Base-by-base conservation (phyloP, 805 yeast species). In the Metschnikowia amazonensis region DNA sequence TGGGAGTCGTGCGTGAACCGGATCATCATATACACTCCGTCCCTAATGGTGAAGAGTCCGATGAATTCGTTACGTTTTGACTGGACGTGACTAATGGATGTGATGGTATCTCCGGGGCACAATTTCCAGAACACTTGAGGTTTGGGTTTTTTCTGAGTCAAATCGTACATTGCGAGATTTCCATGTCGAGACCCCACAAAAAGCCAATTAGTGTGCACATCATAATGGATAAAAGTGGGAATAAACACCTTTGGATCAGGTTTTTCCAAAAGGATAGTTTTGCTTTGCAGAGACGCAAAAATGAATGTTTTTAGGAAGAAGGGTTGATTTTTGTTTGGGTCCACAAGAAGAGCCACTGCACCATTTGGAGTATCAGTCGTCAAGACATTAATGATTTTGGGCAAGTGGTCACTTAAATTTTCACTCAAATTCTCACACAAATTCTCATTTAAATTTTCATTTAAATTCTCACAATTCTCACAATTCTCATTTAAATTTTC, bases 121-220 rank as follows among this genome's bases (percentile, higher is more conserved):
- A 82, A 51, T 53, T 78, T 81, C 55, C 57, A 40, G 9, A 43
- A 44, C 8, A 25, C 58, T 41, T 18, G 60, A 42, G 18, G 62
- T 49, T 8, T 46, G 47, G 32, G 58, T 55, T 27, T 13, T 3
- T 4, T 20, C 24, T 28, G 44, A 5, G 45, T 30, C 17, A 81
- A 53, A 36, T 75, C 69, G 53, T 78, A 86, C 0, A 82, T 60
- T 2, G 82, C 80, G 3, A 89, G 32, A 0, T 86, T 78, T 13
- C 88, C 86, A 56, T 76, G 80, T 50, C 96, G 69, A 3, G 94
- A 85, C 0, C 94, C 95, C 16, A 89, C 63, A 14, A 84, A 56
- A 1, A 87, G 56, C 62, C 70, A 67, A 16, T 64, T 58, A 33
- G 65, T 66, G 0, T 13, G 51, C 1, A 59, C 47, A 51, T 76